phyloP scores from a whole-genome alignment of 371 early-diverging fungal genomes.

The Cladochytrium tenue region DNA sequence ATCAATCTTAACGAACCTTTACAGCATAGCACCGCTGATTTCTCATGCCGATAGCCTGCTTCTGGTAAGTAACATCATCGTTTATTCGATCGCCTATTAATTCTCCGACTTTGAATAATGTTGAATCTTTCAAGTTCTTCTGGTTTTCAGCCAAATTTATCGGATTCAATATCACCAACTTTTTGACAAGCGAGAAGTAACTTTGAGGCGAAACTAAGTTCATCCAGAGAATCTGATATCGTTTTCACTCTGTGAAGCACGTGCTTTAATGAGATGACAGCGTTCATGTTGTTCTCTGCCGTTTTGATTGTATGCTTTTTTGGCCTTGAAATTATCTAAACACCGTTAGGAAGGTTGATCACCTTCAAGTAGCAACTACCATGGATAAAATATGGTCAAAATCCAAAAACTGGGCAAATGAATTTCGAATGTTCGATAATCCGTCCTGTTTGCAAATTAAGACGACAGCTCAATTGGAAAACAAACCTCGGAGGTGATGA shows the following conservation, averaged over 20 bases:
- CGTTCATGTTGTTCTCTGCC: constrained; percentile 72
- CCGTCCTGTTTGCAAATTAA: neutral
- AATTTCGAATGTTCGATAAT: neutral
- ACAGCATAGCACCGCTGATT: constrained; percentile 76
- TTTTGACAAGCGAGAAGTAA: neutral
- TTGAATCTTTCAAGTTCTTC: constrained; percentile 13
- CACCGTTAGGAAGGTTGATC: constrained; percentile 1
- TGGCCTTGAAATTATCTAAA: constrained; percentile 49
- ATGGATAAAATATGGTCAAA: constrained; percentile 53
- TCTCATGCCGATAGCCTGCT: constrained; percentile 70
- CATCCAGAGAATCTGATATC: constrained; percentile 39
- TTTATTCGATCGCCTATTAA: constrained; percentile 47
- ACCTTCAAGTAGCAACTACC: constrained; percentile 22
- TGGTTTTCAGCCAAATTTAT: neutral
- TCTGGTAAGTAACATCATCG: constrained; percentile 69
- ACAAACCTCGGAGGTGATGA: too few species aligned
- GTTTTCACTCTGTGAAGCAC: constrained; percentile 45
- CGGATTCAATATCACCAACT: neutral
- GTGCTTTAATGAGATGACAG: constrained; percentile 70
- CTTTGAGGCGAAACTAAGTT: neutral
- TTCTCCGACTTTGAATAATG: constrained; percentile 40
- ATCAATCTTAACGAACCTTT: constrained; percentile 15
- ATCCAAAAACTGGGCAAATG: constrained; percentile 28
- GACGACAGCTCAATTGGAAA: neutral
- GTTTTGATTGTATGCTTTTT: constrained; percentile 54